Evolutionary conservation across 495 filamentous ascomycete genomes (phyloP), one percentile per base, ranked within the genome.

Genomic region (Penicillium soppii): DNA sequence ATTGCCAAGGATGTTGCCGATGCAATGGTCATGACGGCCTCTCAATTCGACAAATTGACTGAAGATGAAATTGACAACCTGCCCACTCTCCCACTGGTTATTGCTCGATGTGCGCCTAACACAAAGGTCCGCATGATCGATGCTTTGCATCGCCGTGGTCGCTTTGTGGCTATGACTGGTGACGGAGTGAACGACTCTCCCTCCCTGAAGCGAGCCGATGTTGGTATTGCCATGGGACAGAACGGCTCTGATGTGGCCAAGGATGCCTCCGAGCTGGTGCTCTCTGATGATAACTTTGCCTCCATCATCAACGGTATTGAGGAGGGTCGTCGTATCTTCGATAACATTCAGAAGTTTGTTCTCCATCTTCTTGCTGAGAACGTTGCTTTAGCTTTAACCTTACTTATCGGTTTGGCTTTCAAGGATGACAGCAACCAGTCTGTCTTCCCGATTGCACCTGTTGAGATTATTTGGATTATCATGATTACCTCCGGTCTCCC

Each of bases 141-240:
- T 42, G 85, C 86, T 4, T 65, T 91, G 46, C 86, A 89, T 50
- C 78, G 85, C 36, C 71, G 85, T 40, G 79, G 80, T 26, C 60
- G 69, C 21, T 85, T 88, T 54, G 85, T 82, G n/a, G 89, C 86
- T 25, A 90, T 95, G 79, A 92, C 90, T n/a, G 90, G 90, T 62
- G 90, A 94, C 50, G 90, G 90, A 50, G 89, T 94, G 47, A 95
- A 95, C 62, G 90, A 94, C 66, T 85, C 87, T 4, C 89, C 90
- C 1, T 88, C 88, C 1, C 72, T 95, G 19, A 90, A 89, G 63
- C 79, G 82, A 23, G 87, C 90, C 15, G 89, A 95, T 66, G 82
- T 94, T 29, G 90, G 90, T 56, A 91, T 95, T 62, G 88, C 89
- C 6, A 91, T 94, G 87, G 87, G 87, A 26, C 75, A 84, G 43